Conservation (phyloP, 345 rosid species). For the Xanthoceras sorbifolium region DNA sequence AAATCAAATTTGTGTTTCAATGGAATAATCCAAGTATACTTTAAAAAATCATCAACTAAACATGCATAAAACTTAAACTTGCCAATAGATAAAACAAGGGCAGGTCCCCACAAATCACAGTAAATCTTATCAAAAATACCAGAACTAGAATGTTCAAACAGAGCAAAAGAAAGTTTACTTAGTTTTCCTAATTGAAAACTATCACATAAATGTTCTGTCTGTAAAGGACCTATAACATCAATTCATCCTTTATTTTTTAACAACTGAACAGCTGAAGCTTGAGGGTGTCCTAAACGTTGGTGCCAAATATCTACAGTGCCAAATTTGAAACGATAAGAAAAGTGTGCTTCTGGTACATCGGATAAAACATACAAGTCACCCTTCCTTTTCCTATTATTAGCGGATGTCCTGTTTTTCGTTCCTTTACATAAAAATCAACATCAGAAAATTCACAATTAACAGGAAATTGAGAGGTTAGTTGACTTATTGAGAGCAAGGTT, state of each 20-base stretch:
- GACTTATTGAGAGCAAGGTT: conserved; percentile 11
- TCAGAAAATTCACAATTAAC: conserved; percentile 17
- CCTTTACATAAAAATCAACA: conserved; percentile 22
- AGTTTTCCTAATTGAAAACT: conserved; percentile 22
- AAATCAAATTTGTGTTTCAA: conserved; percentile 12
- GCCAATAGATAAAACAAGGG: conserved; percentile 13
- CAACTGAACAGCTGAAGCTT: background rate
- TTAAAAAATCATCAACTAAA: background rate
- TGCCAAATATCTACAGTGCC: conserved; percentile 10
- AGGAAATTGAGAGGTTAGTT: conserved; percentile 7
- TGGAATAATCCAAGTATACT: conserved; percentile 12
- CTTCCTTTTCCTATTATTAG: background rate
- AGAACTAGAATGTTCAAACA: background rate
- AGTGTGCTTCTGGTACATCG: background rate
- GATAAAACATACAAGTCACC: conserved; percentile 5
- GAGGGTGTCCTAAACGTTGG: conserved; percentile 19
- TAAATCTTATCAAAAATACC: too few relatives aligned
- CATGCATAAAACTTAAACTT: conserved; percentile 11
- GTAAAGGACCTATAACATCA: background rate
- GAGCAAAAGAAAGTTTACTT: background rate
- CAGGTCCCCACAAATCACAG: conserved; percentile 18
- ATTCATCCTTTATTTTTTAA: conserved; percentile 22
- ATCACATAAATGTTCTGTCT: conserved; percentile 10
- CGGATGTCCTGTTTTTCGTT: background rate
- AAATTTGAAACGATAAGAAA: background rate